Evolutionary conservation across 2,329 filamentous ascomycete genomes (phyloP).

Genomic region (Fulvia fulva): DNA sequence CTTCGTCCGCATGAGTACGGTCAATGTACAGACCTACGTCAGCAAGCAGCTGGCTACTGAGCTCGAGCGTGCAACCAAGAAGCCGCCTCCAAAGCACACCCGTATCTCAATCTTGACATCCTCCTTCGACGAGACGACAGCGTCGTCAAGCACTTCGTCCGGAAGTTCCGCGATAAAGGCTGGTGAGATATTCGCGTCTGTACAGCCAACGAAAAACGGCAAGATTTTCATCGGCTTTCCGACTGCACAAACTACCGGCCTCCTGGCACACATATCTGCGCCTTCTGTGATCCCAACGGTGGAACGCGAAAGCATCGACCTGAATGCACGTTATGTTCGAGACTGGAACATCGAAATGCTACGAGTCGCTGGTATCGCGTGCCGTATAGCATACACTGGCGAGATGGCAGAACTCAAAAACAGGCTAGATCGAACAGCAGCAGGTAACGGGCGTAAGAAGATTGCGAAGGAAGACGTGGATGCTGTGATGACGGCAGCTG

Average conservation of each 20-base stretch:
- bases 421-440: slow-evolving; percentile 40
- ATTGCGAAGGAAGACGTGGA: slow-evolving; percentile 61
- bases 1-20: slow-evolving; percentile 83
- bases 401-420: slow-evolving; percentile 76
- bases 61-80: slow-evolving; percentile 92
- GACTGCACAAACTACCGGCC: slow-evolving; percentile 92
- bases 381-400: slow-evolving; percentile 78
- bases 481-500: slow-evolving; percentile 69
- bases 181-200: slow-evolving; percentile 81
- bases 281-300: slow-evolving; percentile 96
- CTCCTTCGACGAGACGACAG: slow-evolving; percentile 76
- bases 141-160: slow-evolving; percentile 55
- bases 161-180: slow-evolving; percentile 52
- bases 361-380: slow-evolving; percentile 82
- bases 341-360: slow-evolving; percentile 96
- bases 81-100: slow-evolving; percentile 84
- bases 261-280: slow-evolving; percentile 89
- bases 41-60: slow-evolving; percentile 71
- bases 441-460: slow-evolving; percentile 34
- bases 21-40: slow-evolving; percentile 73
- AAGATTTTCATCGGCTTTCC: slow-evolving; percentile 97
- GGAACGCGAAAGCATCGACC: slow-evolving; percentile 91
- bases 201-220: slow-evolving; percentile 83
- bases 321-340: slow-evolving; percentile 91
- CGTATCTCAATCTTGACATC: slow-evolving; percentile 85